phyloP scores from a whole-genome alignment of 768 basidiomycete genomes.

The Hebeloma cylindrosporum region DNA sequence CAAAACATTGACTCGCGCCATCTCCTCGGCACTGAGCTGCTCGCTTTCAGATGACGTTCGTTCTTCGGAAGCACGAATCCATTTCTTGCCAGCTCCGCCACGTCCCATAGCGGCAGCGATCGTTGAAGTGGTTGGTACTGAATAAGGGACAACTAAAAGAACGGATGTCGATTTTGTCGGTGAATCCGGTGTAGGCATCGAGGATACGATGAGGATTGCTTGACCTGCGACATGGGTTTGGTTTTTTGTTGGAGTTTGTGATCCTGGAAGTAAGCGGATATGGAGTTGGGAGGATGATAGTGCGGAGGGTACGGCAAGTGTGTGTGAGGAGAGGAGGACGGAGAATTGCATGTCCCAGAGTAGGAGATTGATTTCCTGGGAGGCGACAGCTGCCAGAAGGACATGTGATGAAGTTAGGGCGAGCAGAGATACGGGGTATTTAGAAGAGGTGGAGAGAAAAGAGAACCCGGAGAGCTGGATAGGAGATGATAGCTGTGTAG shows the following conservation, averaged over 20 bases:
- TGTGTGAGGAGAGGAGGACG: conserved; percentile 56
- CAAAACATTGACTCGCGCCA: conserved; percentile 32
- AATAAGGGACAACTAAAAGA: conserved; percentile 60
- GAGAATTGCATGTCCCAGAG: conserved; percentile 73
- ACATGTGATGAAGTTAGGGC: conserved; percentile 59
- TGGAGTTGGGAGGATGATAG: conserved; percentile 30
- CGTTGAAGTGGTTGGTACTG: conserved; percentile 52
- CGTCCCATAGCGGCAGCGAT: conserved; percentile 65
- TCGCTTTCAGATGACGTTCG: conserved; percentile 3
- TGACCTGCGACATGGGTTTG: conserved; percentile 36
- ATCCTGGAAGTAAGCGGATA: conserved; percentile 19
- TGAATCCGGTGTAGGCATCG: conserved; percentile 24
- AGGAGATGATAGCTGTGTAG: conserved; percentile 18
- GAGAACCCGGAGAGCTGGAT: conserved; percentile 33
- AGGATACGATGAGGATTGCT: conserved; percentile 50
- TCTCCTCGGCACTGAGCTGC: conserved; percentile 17
- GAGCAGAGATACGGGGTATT: conserved; percentile 36
- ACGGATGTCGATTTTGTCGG: conserved; percentile 44
- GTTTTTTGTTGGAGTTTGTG: conserved; percentile 14
- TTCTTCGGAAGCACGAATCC: conserved; percentile 35
- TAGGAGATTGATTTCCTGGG: conserved; percentile 50
- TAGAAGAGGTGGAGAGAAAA: conserved; percentile 22
- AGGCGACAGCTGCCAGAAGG: conserved; percentile 45
- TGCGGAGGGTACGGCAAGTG: conserved; percentile 49
- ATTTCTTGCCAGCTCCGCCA: conserved; percentile 38